A percentile compares a stretch with the other conserved stretches of the same genome.
These are phyloP conservation scores for Kwoniella pini DNA, from an alignment of 768 basidiomycete species.

Conservation along the genomic window DNA sequence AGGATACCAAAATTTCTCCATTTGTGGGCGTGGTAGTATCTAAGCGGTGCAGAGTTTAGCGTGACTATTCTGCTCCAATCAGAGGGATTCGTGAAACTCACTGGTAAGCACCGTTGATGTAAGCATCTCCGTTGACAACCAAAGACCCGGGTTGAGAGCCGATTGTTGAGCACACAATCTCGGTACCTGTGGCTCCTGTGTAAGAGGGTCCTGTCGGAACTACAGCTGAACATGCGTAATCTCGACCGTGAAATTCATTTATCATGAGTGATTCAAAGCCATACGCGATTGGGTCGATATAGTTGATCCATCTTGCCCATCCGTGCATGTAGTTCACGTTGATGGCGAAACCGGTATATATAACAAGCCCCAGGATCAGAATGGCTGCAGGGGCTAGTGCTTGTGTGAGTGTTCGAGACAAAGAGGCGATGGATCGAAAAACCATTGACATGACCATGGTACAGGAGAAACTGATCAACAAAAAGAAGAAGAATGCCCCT, in stretches of 20 bases:
- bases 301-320: constrained; percentile 60
- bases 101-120: constrained; percentile 13
- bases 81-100: no score
- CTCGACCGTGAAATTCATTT: constrained; percentile 77
- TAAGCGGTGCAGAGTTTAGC: no score
- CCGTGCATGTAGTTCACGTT: constrained; percentile 54
- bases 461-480: constrained; percentile 62
- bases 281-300: constrained; percentile 74
- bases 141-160: constrained; percentile 44
- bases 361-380: constrained; percentile 72
- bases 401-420: constrained; percentile 69
- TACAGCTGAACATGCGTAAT: constrained; percentile 57
- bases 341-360: constrained; percentile 65
- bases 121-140: constrained; percentile 46
- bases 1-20: constrained; percentile 51
- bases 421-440: constrained; percentile 63
- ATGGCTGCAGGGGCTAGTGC: constrained; percentile 61
- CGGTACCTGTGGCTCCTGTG: no score
- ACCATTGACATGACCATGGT: constrained; percentile 61
- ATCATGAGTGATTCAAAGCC: constrained; percentile 77
- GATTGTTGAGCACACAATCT: constrained; percentile 44
- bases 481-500: constrained; percentile 59
- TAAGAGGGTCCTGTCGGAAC: constrained; percentile 38
- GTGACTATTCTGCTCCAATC: no score
- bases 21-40: constrained; percentile 22